phyloP scores from a whole-genome alignment of 2,329 filamentous ascomycete genomes.

The Penicillium sp. region DNA sequence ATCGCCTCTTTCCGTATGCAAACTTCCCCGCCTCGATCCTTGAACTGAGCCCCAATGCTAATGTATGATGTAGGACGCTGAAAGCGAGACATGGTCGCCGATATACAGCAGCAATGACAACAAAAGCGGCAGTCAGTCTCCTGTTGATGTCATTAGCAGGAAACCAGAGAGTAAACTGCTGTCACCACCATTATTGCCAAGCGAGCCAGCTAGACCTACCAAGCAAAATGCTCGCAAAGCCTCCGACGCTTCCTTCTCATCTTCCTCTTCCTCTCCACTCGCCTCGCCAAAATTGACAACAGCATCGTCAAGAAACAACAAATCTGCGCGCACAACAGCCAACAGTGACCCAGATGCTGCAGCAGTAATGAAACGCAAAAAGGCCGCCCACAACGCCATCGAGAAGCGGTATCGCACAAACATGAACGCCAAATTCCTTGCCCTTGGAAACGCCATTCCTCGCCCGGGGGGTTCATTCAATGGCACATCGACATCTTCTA shows the following conservation, averaged over 20 bases:
- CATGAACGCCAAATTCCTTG: conserved; percentile 40
- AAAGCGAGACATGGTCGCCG: conserved; percentile 14
- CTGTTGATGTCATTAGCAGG: not conserved
- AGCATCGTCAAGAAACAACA: not conserved
- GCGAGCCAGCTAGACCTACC: not conserved
- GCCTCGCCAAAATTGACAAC: conserved; percentile 3
- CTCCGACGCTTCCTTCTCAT: conserved; percentile 8
- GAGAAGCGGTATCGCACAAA: conserved; percentile 41
- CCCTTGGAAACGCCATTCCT: conserved; percentile 34
- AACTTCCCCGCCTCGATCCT: not conserved
- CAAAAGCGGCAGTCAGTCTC: conserved; percentile 11
- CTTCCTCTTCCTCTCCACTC: conserved; percentile 8
- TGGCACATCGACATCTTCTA: conserved; percentile 9
- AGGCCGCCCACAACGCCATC: conserved; percentile 39
- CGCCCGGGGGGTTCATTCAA: not conserved
- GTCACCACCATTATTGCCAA: not conserved
- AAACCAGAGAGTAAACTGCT: not conserved
- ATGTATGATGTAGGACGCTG: conserved; percentile 5
- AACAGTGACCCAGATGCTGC: conserved; percentile 8
- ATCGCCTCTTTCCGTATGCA: conserved; percentile 13
- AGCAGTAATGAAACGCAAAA: conserved; percentile 31
- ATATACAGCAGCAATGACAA: conserved; percentile 7
- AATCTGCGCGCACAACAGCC: not conserved
- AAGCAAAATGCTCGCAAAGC: conserved; percentile 4
- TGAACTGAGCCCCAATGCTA: too few species aligned